Percentiles rank a stretch among this genome's conserved stretches.
Evolutionary conservation across 2,329 filamentous ascomycete species (phyloP).

Genomic region (Ustilaginoidea virens): DNA sequence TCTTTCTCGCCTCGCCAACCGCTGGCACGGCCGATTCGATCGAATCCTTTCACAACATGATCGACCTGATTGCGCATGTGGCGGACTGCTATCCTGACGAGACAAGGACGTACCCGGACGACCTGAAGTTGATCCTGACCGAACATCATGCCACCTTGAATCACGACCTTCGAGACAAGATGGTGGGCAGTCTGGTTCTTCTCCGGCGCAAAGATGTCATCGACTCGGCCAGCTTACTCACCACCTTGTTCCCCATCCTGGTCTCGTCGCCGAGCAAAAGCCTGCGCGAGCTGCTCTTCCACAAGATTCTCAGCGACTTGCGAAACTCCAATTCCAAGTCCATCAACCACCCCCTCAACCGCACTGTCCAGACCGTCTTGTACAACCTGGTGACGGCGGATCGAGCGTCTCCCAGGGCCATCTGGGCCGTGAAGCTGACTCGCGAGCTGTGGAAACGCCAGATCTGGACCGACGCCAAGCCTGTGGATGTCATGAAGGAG

Average conservation of each 20-base stretch:
- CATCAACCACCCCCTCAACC: conserved; percentile 85
- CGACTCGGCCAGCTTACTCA: conserved; percentile 68
- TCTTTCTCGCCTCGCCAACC: conserved; percentile 73
- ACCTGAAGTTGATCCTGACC: conserved; percentile 67
- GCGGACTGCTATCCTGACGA: conserved; percentile 83
- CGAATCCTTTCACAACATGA: conserved; percentile 74
- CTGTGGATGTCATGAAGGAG: conserved; percentile 97
- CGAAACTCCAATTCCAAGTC: conserved; percentile 74
- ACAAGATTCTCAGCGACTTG: conserved; percentile 82
- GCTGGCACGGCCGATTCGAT: conserved; percentile 64
- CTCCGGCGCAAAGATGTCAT: conserved; percentile 84
- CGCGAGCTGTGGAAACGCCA: conserved; percentile 93
- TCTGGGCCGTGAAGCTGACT: conserved; percentile 94
- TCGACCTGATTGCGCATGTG: conserved; percentile 87
- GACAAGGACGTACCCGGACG: conserved; percentile 60
- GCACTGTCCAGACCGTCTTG: conserved; percentile 81
- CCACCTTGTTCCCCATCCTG: conserved; percentile 87
- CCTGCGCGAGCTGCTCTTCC: conserved; percentile 67
- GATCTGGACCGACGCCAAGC: conserved; percentile 86
- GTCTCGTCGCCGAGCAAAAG: conserved; percentile 86
- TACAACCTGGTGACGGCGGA: conserved; percentile 86
- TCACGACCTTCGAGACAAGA: conserved; percentile 78
- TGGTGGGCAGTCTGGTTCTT: conserved; percentile 79
- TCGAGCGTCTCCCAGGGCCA: conserved; percentile 64
- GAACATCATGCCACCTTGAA: conserved; percentile 73